Evolutionary conservation across 2,329 filamentous ascomycete species (phyloP), one percentile per base, ranked within the genome.

Genomic region (Lecanicillium sp.): DNA sequence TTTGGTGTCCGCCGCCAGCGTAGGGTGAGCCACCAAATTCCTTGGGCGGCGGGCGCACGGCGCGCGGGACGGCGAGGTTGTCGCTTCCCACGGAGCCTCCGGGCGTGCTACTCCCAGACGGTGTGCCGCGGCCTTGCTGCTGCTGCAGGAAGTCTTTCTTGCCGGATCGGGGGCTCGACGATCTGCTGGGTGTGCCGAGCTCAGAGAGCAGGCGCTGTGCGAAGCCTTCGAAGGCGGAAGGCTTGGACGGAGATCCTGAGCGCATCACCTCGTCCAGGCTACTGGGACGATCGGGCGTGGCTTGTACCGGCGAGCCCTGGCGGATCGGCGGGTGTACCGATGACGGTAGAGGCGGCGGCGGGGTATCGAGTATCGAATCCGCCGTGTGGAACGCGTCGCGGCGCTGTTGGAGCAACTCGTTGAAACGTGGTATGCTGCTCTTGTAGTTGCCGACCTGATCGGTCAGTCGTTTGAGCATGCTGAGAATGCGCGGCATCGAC

Each of bases 361-460:
- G 65, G 35, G 66, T 69, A 43, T 62, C 59, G 35, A 69, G 60
- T 23, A 74, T 71, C 6, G 69, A 59, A 54, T 80, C 77, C 2
- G 80, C 78, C 3, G 77, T 78, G 56, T 79, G 77, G 56, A 84
- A 86, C 1, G 78, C 80, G 52, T 82, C 77, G 5, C 80, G 78
- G 11, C 74, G 81, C 63, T 76, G 81, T 65, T 75, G 83, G 4
- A 90, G 68, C 2, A 90, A 72, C 30, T 86, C 81, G 44, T 88
- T 83, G 59, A 90, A 90, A 30, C 86, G 79, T 0, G 84, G 79
- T 6, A 90, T 75, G 5, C 78, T 76, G 27, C 54, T 55, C 49
- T 55, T 56, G 63, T 64, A 66, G 49, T 60, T 52, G 10, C 56
- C 55, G 23, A 57, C 52, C 59, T 88, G 81, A 20, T 79, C 73